Percentiles rank a stretch among this genome's conserved stretches.
Conservation (phyloP, 2,329 filamentous ascomycete genomes). For the Cytospora piceae region DNA sequence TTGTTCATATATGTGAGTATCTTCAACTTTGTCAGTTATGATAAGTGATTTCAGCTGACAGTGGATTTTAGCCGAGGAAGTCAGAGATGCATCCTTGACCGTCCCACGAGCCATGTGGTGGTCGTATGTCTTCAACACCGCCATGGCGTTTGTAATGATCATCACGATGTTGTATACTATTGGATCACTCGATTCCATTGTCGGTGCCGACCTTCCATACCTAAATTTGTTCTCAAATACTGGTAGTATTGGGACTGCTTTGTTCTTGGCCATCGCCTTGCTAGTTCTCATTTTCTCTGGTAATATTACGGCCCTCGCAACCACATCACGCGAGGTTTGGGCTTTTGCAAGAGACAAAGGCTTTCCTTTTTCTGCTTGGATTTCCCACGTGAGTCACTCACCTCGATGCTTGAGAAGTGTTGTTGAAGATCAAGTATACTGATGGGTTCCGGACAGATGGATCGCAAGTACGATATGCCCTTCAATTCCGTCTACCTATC, state of each 20-base stretch:
- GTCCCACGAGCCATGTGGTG: conserved; percentile 28
- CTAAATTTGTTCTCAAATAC: conserved; percentile 27
- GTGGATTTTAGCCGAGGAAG: conserved; percentile 10
- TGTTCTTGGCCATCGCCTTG: conserved; percentile 25
- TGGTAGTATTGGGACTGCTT: conserved; percentile 9
- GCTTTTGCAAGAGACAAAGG: conserved; percentile 26
- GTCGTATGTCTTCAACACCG: conserved; percentile 22
- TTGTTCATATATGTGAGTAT: conserved; percentile 27
- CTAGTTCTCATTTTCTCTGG: conserved; percentile 25
- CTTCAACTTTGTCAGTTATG: background rate
- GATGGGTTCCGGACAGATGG: conserved; percentile 5
- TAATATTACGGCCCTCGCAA: conserved; percentile 25
- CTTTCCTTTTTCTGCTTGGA: conserved; percentile 26
- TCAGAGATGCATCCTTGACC: conserved; percentile 19
- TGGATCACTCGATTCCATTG: conserved; percentile 18
- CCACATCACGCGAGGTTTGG: conserved; percentile 28
- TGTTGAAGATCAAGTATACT: background rate
- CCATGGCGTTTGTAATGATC: conserved; percentile 25
- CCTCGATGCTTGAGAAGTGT: background rate
- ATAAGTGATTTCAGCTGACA: background rate
- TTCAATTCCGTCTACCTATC: conserved; percentile 40
- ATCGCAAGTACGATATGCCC: conserved; percentile 35
- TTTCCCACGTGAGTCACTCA: conserved; percentile 14
- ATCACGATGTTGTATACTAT: conserved; percentile 27
- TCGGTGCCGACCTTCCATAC: conserved; percentile 26